Percentiles rank a stretch among this genome's conserved stretches.
phyloP scores from a whole-genome alignment of 139 green algal genomes.

The Limnomonas spitsbergensis region DNA sequence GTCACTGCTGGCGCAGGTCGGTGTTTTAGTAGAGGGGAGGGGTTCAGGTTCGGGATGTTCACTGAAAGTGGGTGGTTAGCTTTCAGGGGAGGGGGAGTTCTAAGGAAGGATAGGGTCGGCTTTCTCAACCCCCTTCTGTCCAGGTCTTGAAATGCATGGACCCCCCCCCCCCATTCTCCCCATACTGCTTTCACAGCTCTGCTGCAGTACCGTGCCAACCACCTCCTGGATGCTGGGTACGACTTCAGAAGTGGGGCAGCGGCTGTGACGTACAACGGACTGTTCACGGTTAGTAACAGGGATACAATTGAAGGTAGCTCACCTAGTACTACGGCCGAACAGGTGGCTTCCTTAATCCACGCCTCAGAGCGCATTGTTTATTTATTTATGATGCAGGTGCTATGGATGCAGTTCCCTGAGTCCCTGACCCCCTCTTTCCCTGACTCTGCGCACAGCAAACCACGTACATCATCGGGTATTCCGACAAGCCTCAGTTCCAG shows the following conservation, averaged over 20 bases:
- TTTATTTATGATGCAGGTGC: too few relatives aligned
- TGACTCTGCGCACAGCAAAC: too few relatives aligned
- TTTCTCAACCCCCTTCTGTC: background rate
- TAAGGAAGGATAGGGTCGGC: background rate
- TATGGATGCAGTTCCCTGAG: too few relatives aligned
- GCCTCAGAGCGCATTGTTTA: too few relatives aligned
- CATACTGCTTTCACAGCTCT: conserved; percentile 26
- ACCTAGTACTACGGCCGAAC: too few relatives aligned
- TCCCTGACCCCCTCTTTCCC: too few relatives aligned
- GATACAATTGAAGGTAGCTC: too few relatives aligned
- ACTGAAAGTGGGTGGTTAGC: too few relatives aligned
- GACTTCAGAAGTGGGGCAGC: background rate
- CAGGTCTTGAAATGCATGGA: background rate
- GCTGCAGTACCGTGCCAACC: conserved; percentile 28
- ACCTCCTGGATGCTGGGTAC: background rate
- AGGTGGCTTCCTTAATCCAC: too few relatives aligned
- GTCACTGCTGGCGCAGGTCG: conserved; percentile 20
- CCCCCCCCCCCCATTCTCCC: too few relatives aligned
- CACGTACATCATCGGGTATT: conserved; percentile 32
- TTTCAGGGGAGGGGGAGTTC: background rate
- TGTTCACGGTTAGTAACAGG: conserved; percentile 19
- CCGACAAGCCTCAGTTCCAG: conserved; percentile 26
- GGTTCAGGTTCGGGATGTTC: too few relatives aligned
- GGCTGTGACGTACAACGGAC: conserved; percentile 3
- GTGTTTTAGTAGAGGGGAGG: too few relatives aligned